Evolutionary conservation across 257 asterid species (phyloP).

Genomic region (Ehretia macrophylla): DNA sequence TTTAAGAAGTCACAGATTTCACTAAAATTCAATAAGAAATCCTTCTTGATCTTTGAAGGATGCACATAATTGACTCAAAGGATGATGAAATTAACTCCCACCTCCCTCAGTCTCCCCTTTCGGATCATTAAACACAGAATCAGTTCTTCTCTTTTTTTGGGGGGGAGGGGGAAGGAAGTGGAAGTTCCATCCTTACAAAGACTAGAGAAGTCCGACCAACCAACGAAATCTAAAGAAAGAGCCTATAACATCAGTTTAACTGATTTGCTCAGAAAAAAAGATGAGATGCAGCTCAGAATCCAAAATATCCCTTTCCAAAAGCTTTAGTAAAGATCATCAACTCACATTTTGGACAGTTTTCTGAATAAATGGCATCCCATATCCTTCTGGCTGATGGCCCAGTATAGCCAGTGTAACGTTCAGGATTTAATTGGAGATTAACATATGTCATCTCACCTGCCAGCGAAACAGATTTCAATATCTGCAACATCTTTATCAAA

Average conservation of each 20-base stretch:
- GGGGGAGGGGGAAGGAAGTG: too few relatives aligned
- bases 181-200: too few relatives aligned
- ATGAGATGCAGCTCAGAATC: too few relatives aligned
- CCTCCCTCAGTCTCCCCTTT: too few relatives aligned
- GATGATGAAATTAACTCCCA: too few relatives aligned
- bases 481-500: slow-evolving; percentile 1
- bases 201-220: not conserved
- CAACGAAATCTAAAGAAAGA: not conserved
- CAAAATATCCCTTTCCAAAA: slow-evolving; percentile 4
- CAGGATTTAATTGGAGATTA: slow-evolving; percentile 85
- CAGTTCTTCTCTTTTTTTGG: too few relatives aligned
- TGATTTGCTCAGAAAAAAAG: not conserved
- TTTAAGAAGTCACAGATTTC: too few relatives aligned
- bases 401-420: slow-evolving; percentile 87
- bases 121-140: not conserved
- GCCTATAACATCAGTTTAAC: not conserved
- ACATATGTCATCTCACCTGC: slow-evolving; percentile 95
- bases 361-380: slow-evolving; percentile 92
- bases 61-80: too few relatives aligned
- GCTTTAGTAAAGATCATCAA: slow-evolving; percentile 10
- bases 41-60: too few relatives aligned
- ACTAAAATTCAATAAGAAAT: too few relatives aligned
- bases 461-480: slow-evolving; percentile 7
- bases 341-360: slow-evolving; percentile 90
- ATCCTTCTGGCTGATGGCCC: slow-evolving; percentile 94